These are phyloP conservation scores for Teunomyces lycoperdinae DNA, from an alignment of 805 yeast species.

Conservation along the genomic window DNA sequence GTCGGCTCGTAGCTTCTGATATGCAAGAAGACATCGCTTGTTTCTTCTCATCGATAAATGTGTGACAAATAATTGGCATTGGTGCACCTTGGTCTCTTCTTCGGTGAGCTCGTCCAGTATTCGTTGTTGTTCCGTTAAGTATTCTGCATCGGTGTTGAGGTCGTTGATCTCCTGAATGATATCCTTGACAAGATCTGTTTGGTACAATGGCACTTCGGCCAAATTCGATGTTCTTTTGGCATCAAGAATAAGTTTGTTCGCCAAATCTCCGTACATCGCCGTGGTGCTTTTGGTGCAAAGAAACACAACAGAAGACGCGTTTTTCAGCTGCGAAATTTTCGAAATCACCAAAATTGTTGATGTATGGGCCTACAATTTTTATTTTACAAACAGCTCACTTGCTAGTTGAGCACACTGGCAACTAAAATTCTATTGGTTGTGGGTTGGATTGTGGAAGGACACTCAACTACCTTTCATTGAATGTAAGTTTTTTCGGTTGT, in stretches of 20 bases:
- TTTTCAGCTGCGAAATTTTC: conserved; percentile 1
- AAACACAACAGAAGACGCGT: neutral
- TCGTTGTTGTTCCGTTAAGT: conserved; percentile 32
- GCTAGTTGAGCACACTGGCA: too few species aligned
- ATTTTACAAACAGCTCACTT: too few species aligned
- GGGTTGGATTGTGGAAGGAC: too few species aligned
- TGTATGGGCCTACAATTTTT: too few species aligned
- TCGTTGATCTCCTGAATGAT: conserved; percentile 71
- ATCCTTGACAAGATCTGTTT: conserved; percentile 65
- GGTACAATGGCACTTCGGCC: conserved; percentile 65
- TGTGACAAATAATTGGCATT: conserved; percentile 66
- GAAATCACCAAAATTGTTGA: neutral
- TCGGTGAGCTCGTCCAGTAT: conserved; percentile 17
- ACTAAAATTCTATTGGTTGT: too few species aligned
- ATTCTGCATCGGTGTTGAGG: conserved; percentile 55
- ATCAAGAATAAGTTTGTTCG: conserved; percentile 77
- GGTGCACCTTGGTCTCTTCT: conserved; percentile 46
- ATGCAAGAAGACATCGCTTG: conserved; percentile 85
- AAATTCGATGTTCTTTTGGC: conserved; percentile 75
- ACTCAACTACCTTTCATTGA: too few species aligned
- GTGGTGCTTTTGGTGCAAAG: neutral
- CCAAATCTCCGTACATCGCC: conserved; percentile 84
- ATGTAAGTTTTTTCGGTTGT: too few species aligned
- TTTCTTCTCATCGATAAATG: conserved; percentile 80
- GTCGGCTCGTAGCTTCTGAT: conserved; percentile 68